phyloP scores from a whole-genome alignment of 2,329 filamentous ascomycete genomes.

The Aureobasidium sp. region DNA sequence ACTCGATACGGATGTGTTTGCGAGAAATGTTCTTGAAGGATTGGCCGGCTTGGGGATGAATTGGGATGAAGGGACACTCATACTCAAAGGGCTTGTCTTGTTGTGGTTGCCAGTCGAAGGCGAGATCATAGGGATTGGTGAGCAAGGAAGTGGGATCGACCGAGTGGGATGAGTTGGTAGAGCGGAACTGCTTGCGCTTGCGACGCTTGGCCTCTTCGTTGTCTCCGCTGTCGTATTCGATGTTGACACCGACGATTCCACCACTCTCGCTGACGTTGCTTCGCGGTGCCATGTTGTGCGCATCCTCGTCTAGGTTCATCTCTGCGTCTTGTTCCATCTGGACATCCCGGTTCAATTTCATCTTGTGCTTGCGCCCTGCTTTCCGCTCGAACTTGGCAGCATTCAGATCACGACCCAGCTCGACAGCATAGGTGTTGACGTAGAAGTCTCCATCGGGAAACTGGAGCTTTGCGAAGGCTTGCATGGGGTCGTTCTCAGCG shows the following conservation, averaged over 20 bases:
- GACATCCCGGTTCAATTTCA: constrained; percentile 14
- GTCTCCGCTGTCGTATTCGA: constrained; percentile 18
- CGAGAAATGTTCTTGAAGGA: constrained; percentile 68
- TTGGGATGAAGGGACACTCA: constrained; percentile 50
- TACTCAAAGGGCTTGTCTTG: constrained; percentile 9
- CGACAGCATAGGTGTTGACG: constrained; percentile 67
- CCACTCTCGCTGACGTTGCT: constrained; percentile 26
- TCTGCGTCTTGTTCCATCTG: constrained; percentile 20
- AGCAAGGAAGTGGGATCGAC: constrained; percentile 16
- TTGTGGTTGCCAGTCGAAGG: constrained; percentile 11
- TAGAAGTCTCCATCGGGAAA: constrained; percentile 72
- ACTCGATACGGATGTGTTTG: constrained; percentile 65
- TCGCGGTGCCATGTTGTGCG: constrained; percentile 10
- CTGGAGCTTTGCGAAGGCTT: constrained; percentile 59
- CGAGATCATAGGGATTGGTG: constrained; percentile 17
- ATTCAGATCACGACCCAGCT: constrained; percentile 63
- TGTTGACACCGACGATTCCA: constrained; percentile 23
- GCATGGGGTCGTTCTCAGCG: constrained; percentile 31
- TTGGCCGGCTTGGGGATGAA: constrained; percentile 61
- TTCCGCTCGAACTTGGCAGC: constrained; percentile 35
- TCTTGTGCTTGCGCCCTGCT: constrained; percentile 17
- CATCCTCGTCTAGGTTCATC: background rate
- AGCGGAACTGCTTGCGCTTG: constrained; percentile 30
- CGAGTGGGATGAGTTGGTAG: constrained; percentile 18
- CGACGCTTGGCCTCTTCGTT: constrained; percentile 13